Percentiles rank a stretch among this genome's conserved stretches.
Evolutionary conservation across 2,329 filamentous ascomycete species (phyloP).

Genomic region (Tolypocladium cylindrosporum): DNA sequence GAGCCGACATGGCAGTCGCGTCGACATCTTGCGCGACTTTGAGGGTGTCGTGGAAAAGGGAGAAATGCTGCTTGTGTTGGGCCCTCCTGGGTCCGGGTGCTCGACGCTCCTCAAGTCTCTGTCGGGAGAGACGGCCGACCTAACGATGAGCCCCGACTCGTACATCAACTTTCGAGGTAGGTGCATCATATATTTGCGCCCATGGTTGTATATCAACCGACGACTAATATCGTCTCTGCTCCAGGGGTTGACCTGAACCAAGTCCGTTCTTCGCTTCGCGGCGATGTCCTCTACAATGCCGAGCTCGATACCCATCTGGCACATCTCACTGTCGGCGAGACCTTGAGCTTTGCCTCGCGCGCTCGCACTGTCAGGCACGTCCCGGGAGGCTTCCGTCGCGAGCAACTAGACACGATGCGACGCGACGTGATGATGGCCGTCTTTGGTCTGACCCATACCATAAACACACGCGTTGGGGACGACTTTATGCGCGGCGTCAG

Average conservation of each 20-base stretch:
- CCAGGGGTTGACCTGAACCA: slow-evolving; percentile 3
- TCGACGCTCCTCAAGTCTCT: slow-evolving; percentile 79
- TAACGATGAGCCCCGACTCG: slow-evolving; percentile 58
- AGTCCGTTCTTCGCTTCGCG: slow-evolving; percentile 69
- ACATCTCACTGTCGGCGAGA: slow-evolving; percentile 66
- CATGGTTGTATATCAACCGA: no score
- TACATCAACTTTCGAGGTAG: slow-evolving; percentile 74
- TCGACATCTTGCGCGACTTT: slow-evolving; percentile 59
- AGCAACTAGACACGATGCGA: slow-evolving; percentile 49
- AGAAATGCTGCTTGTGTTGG: slow-evolving; percentile 68
- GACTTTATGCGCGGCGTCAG: slow-evolving; percentile 66
- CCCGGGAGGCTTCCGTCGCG: slow-evolving; percentile 45
- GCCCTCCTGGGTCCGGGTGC: slow-evolving; percentile 64
- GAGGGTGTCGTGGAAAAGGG: slow-evolving; percentile 60
- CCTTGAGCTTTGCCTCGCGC: slow-evolving; percentile 65
- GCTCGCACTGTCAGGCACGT: slow-evolving; percentile 55
- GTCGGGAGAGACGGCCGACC: slow-evolving; percentile 72
- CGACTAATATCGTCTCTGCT: no score
- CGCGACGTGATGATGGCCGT: slow-evolving; percentile 67
- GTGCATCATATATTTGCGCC: no score
- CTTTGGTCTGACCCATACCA: slow-evolving; percentile 63
- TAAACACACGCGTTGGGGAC: slow-evolving; percentile 67
- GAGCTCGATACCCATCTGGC: slow-evolving; percentile 79
- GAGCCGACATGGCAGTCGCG: slow-evolving; percentile 23
- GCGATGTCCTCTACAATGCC: slow-evolving; percentile 79